A percentile compares a stretch with the other conserved stretches of the same genome.
Conservation (phyloP, 106 monocot species). For the Agapanthus africanus region DNA sequence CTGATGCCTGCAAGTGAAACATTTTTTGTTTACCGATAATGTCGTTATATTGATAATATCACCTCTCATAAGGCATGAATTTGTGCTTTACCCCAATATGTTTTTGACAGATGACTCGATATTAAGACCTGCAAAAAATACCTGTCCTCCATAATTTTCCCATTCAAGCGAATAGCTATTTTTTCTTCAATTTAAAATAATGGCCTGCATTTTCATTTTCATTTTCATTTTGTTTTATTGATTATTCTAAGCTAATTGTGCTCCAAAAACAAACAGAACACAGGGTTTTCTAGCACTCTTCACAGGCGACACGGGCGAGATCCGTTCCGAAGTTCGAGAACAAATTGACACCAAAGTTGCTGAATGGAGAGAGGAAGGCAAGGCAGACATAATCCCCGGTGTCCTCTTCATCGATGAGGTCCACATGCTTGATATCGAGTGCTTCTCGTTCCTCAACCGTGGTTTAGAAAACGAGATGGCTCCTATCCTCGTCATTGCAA, state of each 20-base stretch:
- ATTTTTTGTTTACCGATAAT: too few relatives aligned
- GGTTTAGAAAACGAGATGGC: constrained; percentile 88
- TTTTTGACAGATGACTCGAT: neutral
- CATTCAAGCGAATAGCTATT: neutral
- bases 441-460: constrained; percentile 96
- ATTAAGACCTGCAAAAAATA: too few relatives aligned
- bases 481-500: constrained; percentile 81
- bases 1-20: too few relatives aligned
- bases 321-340: constrained; percentile 84
- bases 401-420: constrained; percentile 98
- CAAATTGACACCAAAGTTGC: constrained; percentile 91
- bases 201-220: neutral
- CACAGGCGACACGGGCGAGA: constrained; percentile 96
- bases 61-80: too few relatives aligned
- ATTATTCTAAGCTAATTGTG: neutral
- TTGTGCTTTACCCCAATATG: too few relatives aligned
- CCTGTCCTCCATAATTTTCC: neutral
- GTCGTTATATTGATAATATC: too few relatives aligned
- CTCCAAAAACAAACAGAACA: constrained; percentile 34
- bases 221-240: neutral
- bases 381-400: constrained; percentile 86
- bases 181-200: neutral
- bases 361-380: constrained; percentile 95
- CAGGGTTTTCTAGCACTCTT: constrained; percentile 96
- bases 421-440: constrained; percentile 98